phyloP scores from a whole-genome alignment of 2,329 filamentous ascomycete species.

The Aspergillus fischeri region DNA sequence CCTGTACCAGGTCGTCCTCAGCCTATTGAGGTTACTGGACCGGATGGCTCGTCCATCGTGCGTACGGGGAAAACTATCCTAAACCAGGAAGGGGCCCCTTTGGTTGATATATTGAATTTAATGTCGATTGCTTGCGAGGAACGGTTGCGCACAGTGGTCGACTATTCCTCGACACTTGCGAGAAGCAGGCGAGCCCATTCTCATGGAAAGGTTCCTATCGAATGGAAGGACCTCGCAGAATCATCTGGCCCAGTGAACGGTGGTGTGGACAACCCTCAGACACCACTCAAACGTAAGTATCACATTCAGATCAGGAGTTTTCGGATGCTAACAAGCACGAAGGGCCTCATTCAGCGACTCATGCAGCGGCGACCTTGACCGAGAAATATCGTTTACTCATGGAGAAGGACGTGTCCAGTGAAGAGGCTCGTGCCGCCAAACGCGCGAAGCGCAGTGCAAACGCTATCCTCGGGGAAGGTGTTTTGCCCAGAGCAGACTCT shows the following conservation, averaged over 20 bases:
- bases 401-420: slow-evolving; percentile 63
- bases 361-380: slow-evolving; percentile 42
- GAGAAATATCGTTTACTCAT: slow-evolving; percentile 59
- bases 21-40: slow-evolving; percentile 50
- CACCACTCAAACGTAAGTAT: slow-evolving; percentile 39
- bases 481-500: slow-evolving; percentile 51
- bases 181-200: slow-evolving; percentile 70
- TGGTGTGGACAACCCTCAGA: slow-evolving; percentile 34
- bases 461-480: slow-evolving; percentile 51
- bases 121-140: slow-evolving; percentile 80
- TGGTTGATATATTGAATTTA: slow-evolving; percentile 79
- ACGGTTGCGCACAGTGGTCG: slow-evolving; percentile 68
- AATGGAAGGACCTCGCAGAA: slow-evolving; percentile 69
- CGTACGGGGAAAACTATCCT: slow-evolving; percentile 68
- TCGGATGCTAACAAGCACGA: slow-evolving; percentile 12
- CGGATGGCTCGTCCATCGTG: slow-evolving; percentile 59
- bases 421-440: slow-evolving; percentile 67
- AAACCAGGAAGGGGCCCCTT: slow-evolving; percentile 60
- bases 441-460: slow-evolving; percentile 59
- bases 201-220: slow-evolving; percentile 71
- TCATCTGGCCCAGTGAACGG: slow-evolving; percentile 26
- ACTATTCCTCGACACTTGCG: slow-evolving; percentile 70
- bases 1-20: slow-evolving; percentile 40
- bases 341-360: slow-evolving; percentile 38
- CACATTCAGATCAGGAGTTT: background rate